Conservation (phyloP, 23 red algal species). For the Gracilaria domingensis region DNA sequence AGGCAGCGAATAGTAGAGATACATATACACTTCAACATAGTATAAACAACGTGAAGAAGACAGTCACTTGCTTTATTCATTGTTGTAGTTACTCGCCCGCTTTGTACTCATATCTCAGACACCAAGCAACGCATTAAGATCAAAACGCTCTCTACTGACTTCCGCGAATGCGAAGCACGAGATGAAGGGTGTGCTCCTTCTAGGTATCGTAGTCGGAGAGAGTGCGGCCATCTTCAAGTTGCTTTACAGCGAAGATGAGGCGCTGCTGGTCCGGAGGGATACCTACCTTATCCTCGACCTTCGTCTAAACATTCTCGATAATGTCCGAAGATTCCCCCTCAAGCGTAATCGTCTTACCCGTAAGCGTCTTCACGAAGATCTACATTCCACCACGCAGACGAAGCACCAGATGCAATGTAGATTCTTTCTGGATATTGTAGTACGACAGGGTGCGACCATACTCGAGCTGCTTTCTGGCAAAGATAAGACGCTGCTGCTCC, state of each 20-base stretch:
- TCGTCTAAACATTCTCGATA: constrained; percentile 94
- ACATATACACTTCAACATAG: too few species aligned
- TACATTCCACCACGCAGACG: constrained; percentile 79
- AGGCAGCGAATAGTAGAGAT: too few species aligned
- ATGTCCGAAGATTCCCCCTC: constrained; percentile 95
- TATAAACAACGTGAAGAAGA: too few species aligned
- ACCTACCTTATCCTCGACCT: constrained; percentile 99
- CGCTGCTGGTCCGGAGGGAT: constrained; percentile 99
- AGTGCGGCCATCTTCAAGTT: constrained; percentile 95
- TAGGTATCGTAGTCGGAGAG: constrained; percentile 85
- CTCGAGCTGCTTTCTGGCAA: constrained; percentile 58
- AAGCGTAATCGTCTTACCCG: constrained; percentile 94
- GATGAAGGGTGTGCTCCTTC: too few species aligned
- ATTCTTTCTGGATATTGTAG: constrained; percentile 97
- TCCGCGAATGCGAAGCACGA: too few species aligned
- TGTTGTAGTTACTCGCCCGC: too few species aligned
- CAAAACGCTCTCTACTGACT: too few species aligned
- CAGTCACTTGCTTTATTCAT: too few species aligned
- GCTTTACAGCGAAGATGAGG: constrained; percentile 97
- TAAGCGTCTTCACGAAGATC: constrained; percentile 94
- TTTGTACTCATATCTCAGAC: too few species aligned
- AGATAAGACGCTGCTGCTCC: too few species aligned
- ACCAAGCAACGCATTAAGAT: too few species aligned
- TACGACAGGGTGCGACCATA: constrained; percentile 86
- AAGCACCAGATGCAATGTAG: constrained; percentile 85